Base-by-base conservation (phyloP, 257 asterid species). In the Penstemon davidsonii region DNA sequence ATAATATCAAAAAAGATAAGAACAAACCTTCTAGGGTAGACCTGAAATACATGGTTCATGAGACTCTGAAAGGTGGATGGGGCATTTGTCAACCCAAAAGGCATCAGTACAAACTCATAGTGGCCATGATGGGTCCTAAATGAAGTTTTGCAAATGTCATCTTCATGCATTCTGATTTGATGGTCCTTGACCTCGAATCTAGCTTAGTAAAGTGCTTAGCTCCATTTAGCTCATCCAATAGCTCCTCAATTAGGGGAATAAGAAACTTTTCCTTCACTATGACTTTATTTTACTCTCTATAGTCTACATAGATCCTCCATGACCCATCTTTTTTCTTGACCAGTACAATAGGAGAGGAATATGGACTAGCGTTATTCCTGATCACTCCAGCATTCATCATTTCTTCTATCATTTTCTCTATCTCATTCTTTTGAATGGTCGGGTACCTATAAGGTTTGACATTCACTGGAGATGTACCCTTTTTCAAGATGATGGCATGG, bases 231-330 rank as follows among this genome's bases (percentile, higher is more conserved):
- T 72, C 66, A 52, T 64, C 46, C 2, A 72, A 19, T 6, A 64
- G 19, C 3, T 72, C 76, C 42, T 72, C 66, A 12, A 64, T 40
- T 3, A 52, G 36, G 0, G 58, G 70, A 1, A 71, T 71, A 13
- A 53, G 76, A 3, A 13, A 71, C 2, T 53, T 36, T 3, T 71
- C 40, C 5, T 46, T 56, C 0, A 62, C 8, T 0, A 65, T 71
- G 0, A 42, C 5, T 0, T 6, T 4, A 4, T 63, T 71, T 5
- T 19, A 4, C 4, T 19, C 13, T 33, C 68, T 49, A 25, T 25
- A 25, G 33, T 25, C 33, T 1, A 25, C 2, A 2, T 2, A 25
- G 3, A 25, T 25, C 2, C 33, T 25, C 59, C 59, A 64, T 0
- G 11, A 0, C 0, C 41, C n/a, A 7, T 64, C 59, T 4, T 64